A percentile compares a stretch with the other conserved stretches of the same genome.
Evolutionary conservation across 306 rosid species (phyloP).

Genomic region (Quercus gilva): DNA sequence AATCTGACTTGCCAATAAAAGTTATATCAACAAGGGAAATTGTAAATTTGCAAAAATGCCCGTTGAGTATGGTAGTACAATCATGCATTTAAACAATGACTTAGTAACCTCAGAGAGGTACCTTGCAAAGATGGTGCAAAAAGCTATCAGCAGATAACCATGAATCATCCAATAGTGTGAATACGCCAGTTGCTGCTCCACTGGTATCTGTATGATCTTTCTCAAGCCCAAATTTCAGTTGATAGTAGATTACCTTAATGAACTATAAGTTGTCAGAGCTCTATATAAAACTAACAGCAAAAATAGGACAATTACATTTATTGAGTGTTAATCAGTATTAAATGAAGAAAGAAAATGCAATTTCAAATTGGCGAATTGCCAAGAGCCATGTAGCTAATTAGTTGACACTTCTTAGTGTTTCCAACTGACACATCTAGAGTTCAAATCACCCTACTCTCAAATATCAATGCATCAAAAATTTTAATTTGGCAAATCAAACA

Average conservation of each 20-base stretch:
- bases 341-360: not conserved
- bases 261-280: conserved; percentile 40
- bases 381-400: too few species aligned
- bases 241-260: conserved; percentile 73
- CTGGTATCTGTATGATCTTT: conserved; percentile 37
- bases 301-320: not conserved
- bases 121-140: conserved; percentile 75
- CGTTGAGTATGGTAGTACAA: not conserved
- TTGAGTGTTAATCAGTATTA: not conserved
- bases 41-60: not conserved
- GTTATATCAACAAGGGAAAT: not conserved
- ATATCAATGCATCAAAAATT: too few species aligned
- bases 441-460: too few species aligned
- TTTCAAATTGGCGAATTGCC: too few species aligned
- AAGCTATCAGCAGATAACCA: conserved; percentile 77
- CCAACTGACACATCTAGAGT: too few species aligned
- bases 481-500: not conserved
- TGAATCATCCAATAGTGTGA: conserved; percentile 65
- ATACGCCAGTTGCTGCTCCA: conserved; percentile 26
- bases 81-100: not conserved
- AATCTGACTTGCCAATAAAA: not conserved
- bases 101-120: conserved; percentile 15
- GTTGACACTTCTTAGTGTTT: too few species aligned
- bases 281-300: conserved; percentile 2
- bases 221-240: conserved; percentile 70